phyloP scores from a whole-genome alignment of 2,329 filamentous ascomycete species.

The Ceratocystis cacaofunesta region DNA sequence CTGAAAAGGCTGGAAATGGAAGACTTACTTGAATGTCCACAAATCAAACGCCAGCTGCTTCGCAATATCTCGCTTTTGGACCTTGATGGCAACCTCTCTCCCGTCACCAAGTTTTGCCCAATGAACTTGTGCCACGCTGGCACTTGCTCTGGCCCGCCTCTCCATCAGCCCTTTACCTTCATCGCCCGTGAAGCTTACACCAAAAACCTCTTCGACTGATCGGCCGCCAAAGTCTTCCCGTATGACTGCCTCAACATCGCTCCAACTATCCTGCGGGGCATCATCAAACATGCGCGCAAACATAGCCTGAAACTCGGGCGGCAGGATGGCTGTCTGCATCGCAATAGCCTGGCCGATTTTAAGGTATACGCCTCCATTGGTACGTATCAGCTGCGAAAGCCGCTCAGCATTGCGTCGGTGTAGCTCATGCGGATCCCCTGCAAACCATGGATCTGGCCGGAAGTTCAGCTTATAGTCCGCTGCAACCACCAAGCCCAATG shows the following conservation, averaged over 20 bases:
- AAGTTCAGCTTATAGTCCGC: constrained; percentile 97
- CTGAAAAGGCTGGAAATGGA: not conserved
- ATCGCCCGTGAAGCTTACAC: constrained; percentile 63
- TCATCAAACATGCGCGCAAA: constrained; percentile 96
- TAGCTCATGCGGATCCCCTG: constrained; percentile 57
- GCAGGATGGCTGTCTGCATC: constrained; percentile 90
- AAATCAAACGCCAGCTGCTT: constrained; percentile 88
- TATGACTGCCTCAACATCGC: constrained; percentile 71
- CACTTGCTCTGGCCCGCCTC: constrained; percentile 52
- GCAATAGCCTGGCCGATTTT: constrained; percentile 98
- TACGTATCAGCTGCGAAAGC: constrained; percentile 63
- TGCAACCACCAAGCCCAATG: constrained; percentile 62
- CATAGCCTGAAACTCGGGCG: constrained; percentile 91
- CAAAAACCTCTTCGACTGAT: constrained; percentile 80
- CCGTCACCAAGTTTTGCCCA: constrained; percentile 81
- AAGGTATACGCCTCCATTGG: constrained; percentile 85
- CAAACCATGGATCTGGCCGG: constrained; percentile 59
- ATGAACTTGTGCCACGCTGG: constrained; percentile 92
- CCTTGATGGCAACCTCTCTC: constrained; percentile 83
- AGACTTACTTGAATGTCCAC: constrained; percentile 75
- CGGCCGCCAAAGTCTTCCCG: constrained; percentile 74
- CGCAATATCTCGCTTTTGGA: constrained; percentile 89
- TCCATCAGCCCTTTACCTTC: constrained; percentile 52
- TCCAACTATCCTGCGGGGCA: constrained; percentile 84
- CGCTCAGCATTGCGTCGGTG: constrained; percentile 74